Conservation (phyloP, 2,329 filamentous ascomycete species). For the Cladosporium cucumerinum region DNA sequence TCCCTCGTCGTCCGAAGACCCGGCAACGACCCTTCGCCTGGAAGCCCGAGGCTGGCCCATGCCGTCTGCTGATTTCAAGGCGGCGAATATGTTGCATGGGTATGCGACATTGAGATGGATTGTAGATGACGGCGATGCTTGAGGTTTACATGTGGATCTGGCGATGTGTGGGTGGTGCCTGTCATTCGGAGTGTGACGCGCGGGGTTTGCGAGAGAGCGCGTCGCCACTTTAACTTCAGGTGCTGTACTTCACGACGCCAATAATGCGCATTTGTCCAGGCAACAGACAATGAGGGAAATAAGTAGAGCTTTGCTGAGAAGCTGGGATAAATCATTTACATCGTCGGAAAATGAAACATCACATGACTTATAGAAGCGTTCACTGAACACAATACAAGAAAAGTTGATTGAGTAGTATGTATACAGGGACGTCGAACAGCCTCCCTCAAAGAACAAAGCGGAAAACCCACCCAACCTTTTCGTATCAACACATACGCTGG, state of each 20-base stretch:
- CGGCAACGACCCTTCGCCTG: constrained; percentile 27
- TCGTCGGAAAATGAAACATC: neutral
- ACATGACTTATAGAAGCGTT: neutral
- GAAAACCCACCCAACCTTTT: neutral
- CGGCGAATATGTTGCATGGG: neutral
- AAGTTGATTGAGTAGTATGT: constrained; percentile 8
- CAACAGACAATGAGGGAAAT: neutral
- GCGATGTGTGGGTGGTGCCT: neutral
- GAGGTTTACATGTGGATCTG: neutral
- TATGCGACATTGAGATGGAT: neutral
- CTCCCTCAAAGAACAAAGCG: neutral
- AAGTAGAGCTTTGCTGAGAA: neutral
- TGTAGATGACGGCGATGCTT: neutral
- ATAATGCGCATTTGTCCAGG: neutral
- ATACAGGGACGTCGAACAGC: neutral
- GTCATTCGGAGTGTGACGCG: neutral
- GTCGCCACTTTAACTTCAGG: neutral
- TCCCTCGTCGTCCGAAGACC: constrained; percentile 29
- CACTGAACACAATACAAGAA: neutral
- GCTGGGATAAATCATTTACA: neutral
- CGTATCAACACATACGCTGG: constrained; percentile 5
- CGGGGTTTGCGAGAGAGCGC: neutral
- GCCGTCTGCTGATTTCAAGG: constrained; percentile 17
- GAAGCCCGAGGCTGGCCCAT: constrained; percentile 33
- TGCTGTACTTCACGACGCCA: neutral